A percentile compares a stretch with the other conserved stretches of the same genome.
Conservation (phyloP, 441 rosid species). For the Populus hybrid region DNA sequence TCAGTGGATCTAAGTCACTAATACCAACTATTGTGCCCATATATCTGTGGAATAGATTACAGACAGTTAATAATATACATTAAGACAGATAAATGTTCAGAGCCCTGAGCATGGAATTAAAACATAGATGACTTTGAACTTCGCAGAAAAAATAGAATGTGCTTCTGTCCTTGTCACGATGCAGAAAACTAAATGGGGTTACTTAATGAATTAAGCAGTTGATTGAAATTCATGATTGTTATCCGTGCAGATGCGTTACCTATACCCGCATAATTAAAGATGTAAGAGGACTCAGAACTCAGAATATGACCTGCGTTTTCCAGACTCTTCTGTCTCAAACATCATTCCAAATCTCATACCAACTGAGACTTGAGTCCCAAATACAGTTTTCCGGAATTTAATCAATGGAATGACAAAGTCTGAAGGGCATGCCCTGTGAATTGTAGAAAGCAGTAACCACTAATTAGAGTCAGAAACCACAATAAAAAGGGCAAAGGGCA, state of each 20-base stretch:
- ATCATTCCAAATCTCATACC: no score
- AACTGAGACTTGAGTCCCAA: no score
- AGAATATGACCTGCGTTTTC: conserved; percentile 66
- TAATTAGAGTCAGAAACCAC: no score
- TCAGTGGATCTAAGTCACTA: conserved; percentile 82
- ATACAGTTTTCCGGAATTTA: no score
- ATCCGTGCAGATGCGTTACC: background rate
- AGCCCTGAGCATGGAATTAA: background rate
- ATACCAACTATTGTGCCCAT: conserved; percentile 93
- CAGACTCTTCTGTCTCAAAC: no score
- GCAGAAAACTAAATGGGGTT: background rate
- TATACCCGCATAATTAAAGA: background rate
- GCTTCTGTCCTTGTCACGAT: background rate
- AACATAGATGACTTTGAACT: background rate
- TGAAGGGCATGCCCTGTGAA: no score
- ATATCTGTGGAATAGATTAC: conserved; percentile 45
- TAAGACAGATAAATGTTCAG: background rate
- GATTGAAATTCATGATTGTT: background rate
- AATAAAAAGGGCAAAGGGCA: no score
- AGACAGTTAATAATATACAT: background rate
- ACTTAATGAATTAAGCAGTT: background rate
- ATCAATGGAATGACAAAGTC: no score
- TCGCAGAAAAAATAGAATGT: background rate
- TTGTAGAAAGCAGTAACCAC: no score
- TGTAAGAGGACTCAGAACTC: background rate